Evolutionary conservation across 129 eudicot genomes (phyloP).

Genomic region (Helianthus tuberosus): DNA sequence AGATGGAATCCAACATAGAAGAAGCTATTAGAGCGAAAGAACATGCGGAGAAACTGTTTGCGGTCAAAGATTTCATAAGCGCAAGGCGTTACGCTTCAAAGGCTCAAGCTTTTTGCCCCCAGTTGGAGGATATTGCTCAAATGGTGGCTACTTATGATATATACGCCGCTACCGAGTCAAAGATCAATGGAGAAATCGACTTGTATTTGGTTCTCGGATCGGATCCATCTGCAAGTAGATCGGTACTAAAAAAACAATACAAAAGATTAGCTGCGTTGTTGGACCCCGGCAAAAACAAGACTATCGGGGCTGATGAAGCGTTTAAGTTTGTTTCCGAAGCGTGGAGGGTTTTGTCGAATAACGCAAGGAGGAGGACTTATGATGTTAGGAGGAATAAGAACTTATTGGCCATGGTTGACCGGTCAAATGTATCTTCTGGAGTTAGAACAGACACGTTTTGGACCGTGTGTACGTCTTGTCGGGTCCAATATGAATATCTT

Average conservation of each 20-base stretch:
- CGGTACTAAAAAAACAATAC: constrained; percentile 69
- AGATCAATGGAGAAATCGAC: constrained; percentile 75
- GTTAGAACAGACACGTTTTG: constrained; percentile 71
- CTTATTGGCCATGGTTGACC: constrained; percentile 35
- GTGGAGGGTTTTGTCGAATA: constrained; percentile 76
- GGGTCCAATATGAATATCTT: constrained; percentile 92
- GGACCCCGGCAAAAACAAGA: constrained; percentile 83
- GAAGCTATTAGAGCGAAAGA: constrained; percentile 77
- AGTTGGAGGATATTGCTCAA: constrained; percentile 76
- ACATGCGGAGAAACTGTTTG: constrained; percentile 73
- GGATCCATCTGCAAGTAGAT: constrained; percentile 61
- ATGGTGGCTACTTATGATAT: constrained; percentile 88
- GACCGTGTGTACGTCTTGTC: constrained; percentile 96
- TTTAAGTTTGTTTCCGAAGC: constrained; percentile 84
- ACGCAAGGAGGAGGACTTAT: constrained; percentile 63
- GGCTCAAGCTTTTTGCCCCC: constrained; percentile 80
- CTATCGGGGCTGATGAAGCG: constrained; percentile 91
- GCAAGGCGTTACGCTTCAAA: constrained; percentile 69
- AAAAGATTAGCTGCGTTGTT: constrained; percentile 74
- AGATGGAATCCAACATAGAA: constrained; percentile 65
- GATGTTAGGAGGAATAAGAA: constrained; percentile 62
- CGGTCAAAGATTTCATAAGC: constrained; percentile 55
- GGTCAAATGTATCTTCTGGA: constrained; percentile 35
- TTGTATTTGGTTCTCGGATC: constrained; percentile 76
- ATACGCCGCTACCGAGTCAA: constrained; percentile 56